A percentile compares a stretch with the other conserved stretches of the same genome.
Evolutionary conservation across 2,329 filamentous ascomycete genomes (phyloP).

Genomic region (Huntiella omanensis): DNA sequence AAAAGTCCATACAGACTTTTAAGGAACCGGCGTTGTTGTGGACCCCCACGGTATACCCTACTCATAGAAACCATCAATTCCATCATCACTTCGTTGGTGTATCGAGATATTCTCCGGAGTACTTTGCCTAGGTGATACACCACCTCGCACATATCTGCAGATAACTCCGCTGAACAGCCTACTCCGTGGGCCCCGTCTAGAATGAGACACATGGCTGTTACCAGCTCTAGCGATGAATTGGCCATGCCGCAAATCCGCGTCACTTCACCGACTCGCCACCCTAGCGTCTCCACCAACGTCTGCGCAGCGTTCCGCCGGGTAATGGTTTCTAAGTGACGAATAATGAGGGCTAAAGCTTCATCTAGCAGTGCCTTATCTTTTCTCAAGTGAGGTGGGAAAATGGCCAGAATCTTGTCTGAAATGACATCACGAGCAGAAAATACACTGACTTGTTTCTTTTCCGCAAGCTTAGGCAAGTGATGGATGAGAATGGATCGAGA

Average conservation of each 20-base stretch:
- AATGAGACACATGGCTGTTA: conserved; percentile 15
- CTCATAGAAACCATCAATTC: conserved; percentile 14
- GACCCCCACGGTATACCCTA: conserved; percentile 13
- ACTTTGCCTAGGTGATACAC: conserved; percentile 14
- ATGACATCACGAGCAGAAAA: background rate
- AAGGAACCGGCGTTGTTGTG: conserved; percentile 11
- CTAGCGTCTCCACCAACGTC: background rate
- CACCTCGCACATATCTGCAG: conserved; percentile 14
- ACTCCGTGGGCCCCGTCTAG: conserved; percentile 15
- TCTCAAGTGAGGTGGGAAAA: background rate
- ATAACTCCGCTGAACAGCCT: conserved; percentile 16
- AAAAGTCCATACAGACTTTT: conserved; percentile 14
- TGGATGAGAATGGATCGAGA: background rate
- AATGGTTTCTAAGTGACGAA: conserved; percentile 3
- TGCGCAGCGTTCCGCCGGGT: background rate
- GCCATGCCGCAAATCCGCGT: background rate
- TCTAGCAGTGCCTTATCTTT: background rate
- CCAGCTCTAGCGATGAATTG: conserved; percentile 10
- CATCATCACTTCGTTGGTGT: conserved; percentile 8
- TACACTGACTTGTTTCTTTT: background rate
- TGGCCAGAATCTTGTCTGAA: background rate
- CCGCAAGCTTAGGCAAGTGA: background rate
- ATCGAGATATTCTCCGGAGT: conserved; percentile 11
- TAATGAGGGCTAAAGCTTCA: background rate
- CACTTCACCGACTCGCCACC: background rate